Conservation (phyloP, 768 basidiomycete species). For the Rhizopogon roseolus region DNA sequence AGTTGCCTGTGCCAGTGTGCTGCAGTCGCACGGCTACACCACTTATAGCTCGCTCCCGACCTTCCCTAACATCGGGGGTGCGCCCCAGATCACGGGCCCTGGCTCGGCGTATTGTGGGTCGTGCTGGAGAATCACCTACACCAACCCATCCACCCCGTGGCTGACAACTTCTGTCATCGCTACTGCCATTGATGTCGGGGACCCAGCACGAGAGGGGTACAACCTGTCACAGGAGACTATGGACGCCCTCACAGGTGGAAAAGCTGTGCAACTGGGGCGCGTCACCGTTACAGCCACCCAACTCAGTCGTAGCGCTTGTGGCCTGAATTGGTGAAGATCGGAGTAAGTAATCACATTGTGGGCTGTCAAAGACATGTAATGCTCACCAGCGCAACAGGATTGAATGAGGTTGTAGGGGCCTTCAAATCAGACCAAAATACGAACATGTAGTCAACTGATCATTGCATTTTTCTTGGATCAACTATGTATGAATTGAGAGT, state of each 20-base stretch:
- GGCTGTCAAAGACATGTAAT: not conserved
- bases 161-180: slow-evolving; percentile 38
- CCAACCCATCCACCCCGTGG: slow-evolving; percentile 16
- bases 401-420: not conserved
- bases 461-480: too few species aligned
- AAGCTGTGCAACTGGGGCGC: slow-evolving; percentile 23
- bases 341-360: not conserved
- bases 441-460: too few species aligned
- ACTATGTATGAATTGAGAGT: too few species aligned
- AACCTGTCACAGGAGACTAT: slow-evolving; percentile 32
- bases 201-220: slow-evolving; percentile 24
- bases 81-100: slow-evolving; percentile 45
- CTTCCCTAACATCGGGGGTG: slow-evolving; percentile 60
- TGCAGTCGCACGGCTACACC: slow-evolving; percentile 38
- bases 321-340: slow-evolving; percentile 2
- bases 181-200: slow-evolving; percentile 48
- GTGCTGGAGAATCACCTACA: slow-evolving; percentile 57
- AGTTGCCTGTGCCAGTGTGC: slow-evolving; percentile 47
- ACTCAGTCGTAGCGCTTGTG: slow-evolving; percentile 10
- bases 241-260: slow-evolving; percentile 28
- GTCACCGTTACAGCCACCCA: slow-evolving; percentile 17
- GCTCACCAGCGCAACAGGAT: not conserved
- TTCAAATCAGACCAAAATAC: too few species aligned
- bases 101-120: slow-evolving; percentile 51
- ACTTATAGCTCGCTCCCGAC: slow-evolving; percentile 49